Conservation (phyloP, 2,329 filamentous ascomycete genomes). For the Calonectria hawksworthii region DNA sequence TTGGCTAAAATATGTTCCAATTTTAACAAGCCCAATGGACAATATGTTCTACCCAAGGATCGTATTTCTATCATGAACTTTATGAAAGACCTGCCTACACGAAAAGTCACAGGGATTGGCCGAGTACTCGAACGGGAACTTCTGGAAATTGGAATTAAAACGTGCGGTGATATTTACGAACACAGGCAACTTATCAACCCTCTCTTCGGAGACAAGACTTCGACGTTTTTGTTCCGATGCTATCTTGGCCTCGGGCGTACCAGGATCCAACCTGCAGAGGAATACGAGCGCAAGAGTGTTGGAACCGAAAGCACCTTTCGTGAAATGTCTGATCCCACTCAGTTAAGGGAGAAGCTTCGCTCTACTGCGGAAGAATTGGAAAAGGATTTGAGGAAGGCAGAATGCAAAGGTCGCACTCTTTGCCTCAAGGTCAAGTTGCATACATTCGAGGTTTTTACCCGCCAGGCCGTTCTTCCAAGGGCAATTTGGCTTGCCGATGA, state of each 20-base stretch:
- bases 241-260: slow-evolving; percentile 91
- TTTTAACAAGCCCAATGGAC: slow-evolving; percentile 95
- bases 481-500: slow-evolving; percentile 83
- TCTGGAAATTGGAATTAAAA: slow-evolving; percentile 87
- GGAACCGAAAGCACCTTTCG: slow-evolving; percentile 94
- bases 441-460: slow-evolving; percentile 90
- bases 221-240: slow-evolving; percentile 85
- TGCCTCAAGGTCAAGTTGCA: slow-evolving; percentile 95
- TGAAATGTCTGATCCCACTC: slow-evolving; percentile 78
- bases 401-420: slow-evolving; percentile 91
- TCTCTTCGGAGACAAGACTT: slow-evolving; percentile 93
- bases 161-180: slow-evolving; percentile 87
- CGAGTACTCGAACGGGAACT: slow-evolving; percentile 94
- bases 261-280: slow-evolving; percentile 86
- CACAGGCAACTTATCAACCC: slow-evolving; percentile 80
- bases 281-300: slow-evolving; percentile 92
- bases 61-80: slow-evolving; percentile 84
- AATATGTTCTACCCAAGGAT: slow-evolving; percentile 82
- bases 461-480: slow-evolving; percentile 82
- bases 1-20: slow-evolving; percentile 97
- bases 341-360: slow-evolving; percentile 83
- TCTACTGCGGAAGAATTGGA: slow-evolving; percentile 88
- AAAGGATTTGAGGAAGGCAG: slow-evolving; percentile 82
- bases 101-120: slow-evolving; percentile 96
- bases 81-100: slow-evolving; percentile 85